A percentile compares a stretch with the other conserved stretches of the same genome.
These are phyloP conservation scores for Ceratocystis huliohia DNA, from an alignment of 2,329 filamentous ascomycete species.

Conservation along the genomic window DNA sequence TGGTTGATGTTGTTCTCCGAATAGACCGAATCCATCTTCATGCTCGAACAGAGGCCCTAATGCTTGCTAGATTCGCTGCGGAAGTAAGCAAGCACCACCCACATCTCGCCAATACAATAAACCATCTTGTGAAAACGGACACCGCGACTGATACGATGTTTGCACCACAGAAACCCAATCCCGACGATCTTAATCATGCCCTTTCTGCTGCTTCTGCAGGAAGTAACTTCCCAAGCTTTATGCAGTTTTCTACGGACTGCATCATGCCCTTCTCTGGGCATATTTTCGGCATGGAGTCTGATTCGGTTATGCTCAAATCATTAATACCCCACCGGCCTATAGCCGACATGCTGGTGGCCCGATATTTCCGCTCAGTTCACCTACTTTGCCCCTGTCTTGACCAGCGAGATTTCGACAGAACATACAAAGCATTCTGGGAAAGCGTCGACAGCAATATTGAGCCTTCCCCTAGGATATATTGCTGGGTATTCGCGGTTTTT, in stretches of 20 bases:
- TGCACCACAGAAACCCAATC: neutral
- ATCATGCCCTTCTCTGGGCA: slow-evolving; percentile 56
- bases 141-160: neutral
- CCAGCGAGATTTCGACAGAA: slow-evolving; percentile 50
- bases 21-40: slow-evolving; percentile 62
- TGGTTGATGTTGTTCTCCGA: slow-evolving; percentile 59
- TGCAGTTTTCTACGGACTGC: slow-evolving; percentile 52
- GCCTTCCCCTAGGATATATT: slow-evolving; percentile 51
- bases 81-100: slow-evolving; percentile 39
- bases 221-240: slow-evolving; percentile 36
- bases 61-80: slow-evolving; percentile 56
- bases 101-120: neutral
- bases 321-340: slow-evolving; percentile 47
- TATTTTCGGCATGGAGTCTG: slow-evolving; percentile 45
- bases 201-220: neutral
- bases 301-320: slow-evolving; percentile 41
- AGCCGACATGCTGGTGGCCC: slow-evolving; percentile 49
- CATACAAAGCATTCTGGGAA: slow-evolving; percentile 55
- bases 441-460: slow-evolving; percentile 46
- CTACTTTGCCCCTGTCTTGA: slow-evolving; percentile 56
- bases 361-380: slow-evolving; percentile 58
- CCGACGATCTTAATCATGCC: neutral
- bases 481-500: slow-evolving; percentile 55
- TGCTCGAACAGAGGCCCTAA: slow-evolving; percentile 60
- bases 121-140: neutral